phyloP scores from a whole-genome alignment of 2,329 filamentous ascomycete species.

The Neocucurbitaria cava region DNA sequence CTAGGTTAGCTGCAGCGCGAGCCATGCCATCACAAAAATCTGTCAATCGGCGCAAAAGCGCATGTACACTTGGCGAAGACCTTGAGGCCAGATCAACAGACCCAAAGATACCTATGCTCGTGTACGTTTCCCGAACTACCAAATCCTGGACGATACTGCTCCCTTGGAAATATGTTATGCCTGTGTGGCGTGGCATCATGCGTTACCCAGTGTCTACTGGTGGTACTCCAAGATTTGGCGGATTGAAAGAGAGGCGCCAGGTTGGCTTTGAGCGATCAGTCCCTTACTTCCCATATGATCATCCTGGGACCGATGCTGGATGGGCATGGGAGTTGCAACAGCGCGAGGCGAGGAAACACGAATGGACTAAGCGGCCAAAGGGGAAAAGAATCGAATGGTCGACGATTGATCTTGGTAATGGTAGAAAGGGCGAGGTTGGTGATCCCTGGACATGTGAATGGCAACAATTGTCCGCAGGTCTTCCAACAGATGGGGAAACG shows the following conservation, averaged over 20 bases:
- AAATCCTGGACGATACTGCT: slow-evolving; percentile 80
- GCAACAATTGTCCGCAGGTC: slow-evolving; percentile 65
- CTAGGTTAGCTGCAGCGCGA: slow-evolving; percentile 69
- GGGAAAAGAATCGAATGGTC: slow-evolving; percentile 80
- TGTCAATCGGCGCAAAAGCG: slow-evolving; percentile 77
- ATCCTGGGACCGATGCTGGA: slow-evolving; percentile 79
- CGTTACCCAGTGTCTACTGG: slow-evolving; percentile 81
- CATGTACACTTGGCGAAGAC: slow-evolving; percentile 67
- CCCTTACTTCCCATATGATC: slow-evolving; percentile 89
- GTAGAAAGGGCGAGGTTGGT: slow-evolving; percentile 81
- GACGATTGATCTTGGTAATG: slow-evolving; percentile 74
- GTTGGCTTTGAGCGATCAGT: slow-evolving; percentile 78
- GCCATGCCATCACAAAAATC: slow-evolving; percentile 77
- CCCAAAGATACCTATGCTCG: slow-evolving; percentile 77
- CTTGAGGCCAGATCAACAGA: slow-evolving; percentile 67
- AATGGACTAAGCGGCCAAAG: slow-evolving; percentile 81
- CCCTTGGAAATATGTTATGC: slow-evolving; percentile 87
- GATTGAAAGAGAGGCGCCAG: slow-evolving; percentile 79
- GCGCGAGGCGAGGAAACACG: slow-evolving; percentile 63
- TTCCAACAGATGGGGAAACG: background rate
- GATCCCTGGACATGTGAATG: slow-evolving; percentile 85
- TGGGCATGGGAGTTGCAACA: slow-evolving; percentile 77
- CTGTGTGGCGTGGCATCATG: slow-evolving; percentile 86
- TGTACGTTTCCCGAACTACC: slow-evolving; percentile 67
- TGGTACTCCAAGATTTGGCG: slow-evolving; percentile 82